Percentiles rank a stretch among this genome's conserved stretches.
These are phyloP conservation scores for Hypoxylon subgilvum DNA, from an alignment of 495 filamentous ascomycete species.

Conservation along the genomic window DNA sequence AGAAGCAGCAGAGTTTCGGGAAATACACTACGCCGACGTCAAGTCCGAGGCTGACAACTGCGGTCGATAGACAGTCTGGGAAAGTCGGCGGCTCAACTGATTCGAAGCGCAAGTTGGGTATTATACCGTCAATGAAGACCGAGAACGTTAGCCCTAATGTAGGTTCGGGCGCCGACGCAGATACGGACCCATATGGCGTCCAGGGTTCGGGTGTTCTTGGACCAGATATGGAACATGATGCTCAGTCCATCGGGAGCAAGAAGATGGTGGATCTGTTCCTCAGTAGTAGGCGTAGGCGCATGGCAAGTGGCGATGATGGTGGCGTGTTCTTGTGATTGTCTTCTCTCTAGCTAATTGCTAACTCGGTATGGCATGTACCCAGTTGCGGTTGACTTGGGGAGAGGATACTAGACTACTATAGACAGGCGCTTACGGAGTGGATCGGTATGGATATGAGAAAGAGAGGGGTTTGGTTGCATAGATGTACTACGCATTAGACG, in stretches of 20 bases:
- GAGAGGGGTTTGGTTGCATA: not conserved
- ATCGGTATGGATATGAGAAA: not conserved
- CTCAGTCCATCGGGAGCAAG: slow-evolving; percentile 57
- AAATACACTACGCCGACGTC: slow-evolving; percentile 15
- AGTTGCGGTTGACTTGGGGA: not conserved
- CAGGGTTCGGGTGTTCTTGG: slow-evolving; percentile 36
- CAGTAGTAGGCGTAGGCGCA: slow-evolving; percentile 57
- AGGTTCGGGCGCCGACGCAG: slow-evolving; percentile 6
- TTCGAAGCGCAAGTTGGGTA: slow-evolving; percentile 36
- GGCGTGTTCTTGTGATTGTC: slow-evolving; percentile 26
- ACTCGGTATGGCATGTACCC: too few species aligned
- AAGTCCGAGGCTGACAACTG: slow-evolving; percentile 45
- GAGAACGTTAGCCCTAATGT: slow-evolving; percentile 35
- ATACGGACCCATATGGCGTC: slow-evolving; percentile 36
- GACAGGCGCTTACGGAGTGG: not conserved
- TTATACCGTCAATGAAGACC: slow-evolving; percentile 32
- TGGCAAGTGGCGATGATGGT: slow-evolving; percentile 40
- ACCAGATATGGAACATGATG: slow-evolving; percentile 42
- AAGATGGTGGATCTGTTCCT: slow-evolving; percentile 67
- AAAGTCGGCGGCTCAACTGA: slow-evolving; percentile 12
- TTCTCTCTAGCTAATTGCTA: not conserved
- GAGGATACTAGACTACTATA: too few species aligned
- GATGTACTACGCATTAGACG: not conserved
- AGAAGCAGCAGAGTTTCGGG: slow-evolving; percentile 32
- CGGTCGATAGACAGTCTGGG: slow-evolving; percentile 46